phyloP scores from a whole-genome alignment of 2,329 filamentous ascomycete genomes.

The Colletotrichum karsti region DNA sequence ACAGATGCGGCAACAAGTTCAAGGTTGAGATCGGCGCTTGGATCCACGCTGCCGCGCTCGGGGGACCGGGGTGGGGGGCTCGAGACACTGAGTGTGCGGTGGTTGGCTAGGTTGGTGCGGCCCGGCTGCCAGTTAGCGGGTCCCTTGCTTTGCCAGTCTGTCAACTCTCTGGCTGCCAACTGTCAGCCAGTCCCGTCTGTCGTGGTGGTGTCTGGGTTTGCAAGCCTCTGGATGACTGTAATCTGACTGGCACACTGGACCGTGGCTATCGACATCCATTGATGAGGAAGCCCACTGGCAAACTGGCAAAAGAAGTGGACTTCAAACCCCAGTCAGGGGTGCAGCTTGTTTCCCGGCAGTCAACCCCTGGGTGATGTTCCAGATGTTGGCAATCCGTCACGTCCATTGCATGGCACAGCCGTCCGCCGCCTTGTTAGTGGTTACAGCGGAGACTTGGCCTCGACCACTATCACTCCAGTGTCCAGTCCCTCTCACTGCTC shows the following conservation, averaged over 20 bases:
- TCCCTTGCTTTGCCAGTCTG: too few relatives aligned
- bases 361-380: constrained; percentile 20
- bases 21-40: constrained; percentile 27
- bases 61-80: constrained; percentile 3
- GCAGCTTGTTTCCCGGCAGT: constrained; percentile 15
- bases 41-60: constrained; percentile 21
- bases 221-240: not conserved
- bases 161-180: too few relatives aligned
- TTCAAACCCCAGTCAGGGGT: constrained; percentile 13
- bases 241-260: not conserved
- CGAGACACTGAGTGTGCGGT: constrained; percentile 11
- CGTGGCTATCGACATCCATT: too few relatives aligned
- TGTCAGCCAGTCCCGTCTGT: too few relatives aligned
- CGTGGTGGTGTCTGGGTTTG: too few relatives aligned
- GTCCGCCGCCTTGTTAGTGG: not conserved
- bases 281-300: too few relatives aligned
- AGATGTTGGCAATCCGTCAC: constrained; percentile 24
- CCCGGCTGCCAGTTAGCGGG: too few relatives aligned
- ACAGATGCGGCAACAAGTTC: not conserved
- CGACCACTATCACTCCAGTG: not conserved
- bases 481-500: not conserved
- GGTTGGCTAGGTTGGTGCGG: not conserved
- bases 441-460: not conserved
- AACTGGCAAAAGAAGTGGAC: too few relatives aligned
- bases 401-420: constrained; percentile 11